A percentile compares a stretch with the other conserved stretches of the same genome.
Evolutionary conservation across 2,329 filamentous ascomycete species (phyloP).

Genomic region (Arthroderma sp.): DNA sequence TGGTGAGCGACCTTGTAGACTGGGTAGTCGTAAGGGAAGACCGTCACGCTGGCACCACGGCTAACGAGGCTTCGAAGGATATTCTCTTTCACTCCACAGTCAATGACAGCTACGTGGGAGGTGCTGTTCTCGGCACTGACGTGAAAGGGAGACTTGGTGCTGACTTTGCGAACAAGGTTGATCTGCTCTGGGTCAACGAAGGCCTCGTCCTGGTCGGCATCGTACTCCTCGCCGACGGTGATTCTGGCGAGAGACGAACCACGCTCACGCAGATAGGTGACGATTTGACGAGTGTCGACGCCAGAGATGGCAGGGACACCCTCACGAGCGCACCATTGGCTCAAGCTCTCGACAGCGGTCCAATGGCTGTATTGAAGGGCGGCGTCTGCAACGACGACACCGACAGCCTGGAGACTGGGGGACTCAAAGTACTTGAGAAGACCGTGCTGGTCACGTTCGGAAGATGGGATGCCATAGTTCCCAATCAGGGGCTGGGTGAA

Average conservation of each 20-base stretch:
- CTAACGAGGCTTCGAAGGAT: conserved; percentile 88
- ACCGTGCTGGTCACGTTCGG: conserved; percentile 71
- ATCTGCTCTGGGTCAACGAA: conserved; percentile 93
- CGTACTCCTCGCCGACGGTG: conserved; percentile 92
- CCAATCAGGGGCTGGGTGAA: conserved; percentile 97
- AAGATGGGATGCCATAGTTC: conserved; percentile 94
- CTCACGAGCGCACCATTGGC: conserved; percentile 90
- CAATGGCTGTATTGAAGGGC: conserved; percentile 93
- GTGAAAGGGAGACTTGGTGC: conserved; percentile 96
- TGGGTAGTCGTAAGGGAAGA: conserved; percentile 92
- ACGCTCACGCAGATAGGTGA: conserved; percentile 89
- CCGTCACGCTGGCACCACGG: conserved; percentile 82
- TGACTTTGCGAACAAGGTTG: conserved; percentile 90
- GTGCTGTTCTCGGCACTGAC: conserved; percentile 72
- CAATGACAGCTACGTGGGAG: conserved; percentile 85
- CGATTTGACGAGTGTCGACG: conserved; percentile 92
- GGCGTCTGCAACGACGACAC: conserved; percentile 90
- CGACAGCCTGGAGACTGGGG: conserved; percentile 90
- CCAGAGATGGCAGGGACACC: conserved; percentile 93
- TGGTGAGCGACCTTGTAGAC: conserved; percentile 97
- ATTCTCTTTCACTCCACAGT: conserved; percentile 99
- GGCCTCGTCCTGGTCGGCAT: conserved; percentile 93
- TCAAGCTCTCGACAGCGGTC: conserved; percentile 90
- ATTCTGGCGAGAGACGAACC: conserved; percentile 93
- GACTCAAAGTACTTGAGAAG: conserved; percentile 97